Evolutionary conservation across 306 rosid species (phyloP).

Genomic region (Quercus berberidifolia): DNA sequence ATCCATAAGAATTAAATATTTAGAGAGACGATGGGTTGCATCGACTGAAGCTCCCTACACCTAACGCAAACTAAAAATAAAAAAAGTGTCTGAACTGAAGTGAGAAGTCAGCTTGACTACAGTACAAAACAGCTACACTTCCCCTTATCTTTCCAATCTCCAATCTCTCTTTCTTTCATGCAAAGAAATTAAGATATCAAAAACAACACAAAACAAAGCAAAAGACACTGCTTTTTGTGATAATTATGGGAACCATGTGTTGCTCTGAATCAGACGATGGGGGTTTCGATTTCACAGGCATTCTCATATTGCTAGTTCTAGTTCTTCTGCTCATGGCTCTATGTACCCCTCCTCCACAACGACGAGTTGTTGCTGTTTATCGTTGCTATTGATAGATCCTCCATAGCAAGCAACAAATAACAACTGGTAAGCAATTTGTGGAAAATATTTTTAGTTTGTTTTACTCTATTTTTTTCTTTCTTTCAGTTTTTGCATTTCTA

Average conservation of each 20-base stretch:
- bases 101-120: constrained; percentile 9
- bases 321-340: constrained; percentile 18
- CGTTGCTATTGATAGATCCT: constrained; percentile 4
- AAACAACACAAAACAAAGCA: neutral
- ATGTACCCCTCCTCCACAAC: constrained; percentile 14
- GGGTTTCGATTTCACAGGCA: neutral
- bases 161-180: neutral
- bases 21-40: neutral
- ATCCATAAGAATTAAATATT: neutral
- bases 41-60: neutral
- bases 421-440: neutral
- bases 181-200: neutral
- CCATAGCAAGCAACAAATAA: neutral
- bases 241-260: constrained; percentile 15
- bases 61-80: neutral
- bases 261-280: constrained; percentile 19
- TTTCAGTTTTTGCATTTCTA: no score
- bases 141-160: neutral
- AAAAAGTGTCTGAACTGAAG: no score
- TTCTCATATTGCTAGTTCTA: constrained; percentile 24
- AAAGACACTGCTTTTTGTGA: neutral
- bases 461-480: no score
- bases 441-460: neutral
- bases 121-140: neutral
- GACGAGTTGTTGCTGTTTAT: neutral